Conservation (phyloP, 2,329 filamentous ascomycete genomes). For the Cladosporium oxysporum region DNA sequence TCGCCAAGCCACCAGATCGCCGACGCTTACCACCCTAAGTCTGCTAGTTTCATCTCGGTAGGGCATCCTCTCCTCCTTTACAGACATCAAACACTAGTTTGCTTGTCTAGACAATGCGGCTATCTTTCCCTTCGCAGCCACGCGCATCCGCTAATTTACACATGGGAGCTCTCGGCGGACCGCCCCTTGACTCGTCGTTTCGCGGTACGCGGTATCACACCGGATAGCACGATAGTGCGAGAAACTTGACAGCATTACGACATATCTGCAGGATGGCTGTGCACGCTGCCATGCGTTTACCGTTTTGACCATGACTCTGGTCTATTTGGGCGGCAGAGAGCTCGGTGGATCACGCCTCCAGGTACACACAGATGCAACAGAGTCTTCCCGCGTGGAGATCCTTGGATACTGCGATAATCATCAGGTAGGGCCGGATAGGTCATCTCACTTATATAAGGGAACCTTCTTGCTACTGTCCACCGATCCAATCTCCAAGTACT, state of each 20-base stretch:
- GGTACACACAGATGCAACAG: not conserved
- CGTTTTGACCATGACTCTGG: constrained; percentile 4
- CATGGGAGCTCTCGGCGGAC: not conserved
- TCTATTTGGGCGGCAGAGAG: not conserved
- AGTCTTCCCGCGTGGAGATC: constrained; percentile 6
- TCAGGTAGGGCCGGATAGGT: not conserved
- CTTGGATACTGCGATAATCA: not conserved
- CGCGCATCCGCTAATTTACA: constrained; percentile 5
- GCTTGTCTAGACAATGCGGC: not conserved
- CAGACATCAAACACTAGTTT: constrained; percentile 8
- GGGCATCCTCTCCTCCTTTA: not conserved
- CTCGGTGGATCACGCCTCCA: not conserved
- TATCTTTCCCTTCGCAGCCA: not conserved
- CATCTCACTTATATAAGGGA: not conserved
- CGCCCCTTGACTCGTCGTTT: constrained; percentile 5
- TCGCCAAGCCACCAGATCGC: constrained; percentile 7
- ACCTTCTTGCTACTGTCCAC: not conserved
- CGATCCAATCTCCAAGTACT: not conserved
- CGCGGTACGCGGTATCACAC: not conserved
- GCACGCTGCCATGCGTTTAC: constrained; percentile 1
- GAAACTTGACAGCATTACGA: constrained; percentile 1
- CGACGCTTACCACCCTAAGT: not conserved
- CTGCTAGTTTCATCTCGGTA: constrained; percentile 19
- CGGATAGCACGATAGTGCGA: not conserved
- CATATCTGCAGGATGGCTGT: not conserved